phyloP scores from a whole-genome alignment of 2,329 filamentous ascomycete genomes.

The Phyllosticta paracitricarpa region DNA sequence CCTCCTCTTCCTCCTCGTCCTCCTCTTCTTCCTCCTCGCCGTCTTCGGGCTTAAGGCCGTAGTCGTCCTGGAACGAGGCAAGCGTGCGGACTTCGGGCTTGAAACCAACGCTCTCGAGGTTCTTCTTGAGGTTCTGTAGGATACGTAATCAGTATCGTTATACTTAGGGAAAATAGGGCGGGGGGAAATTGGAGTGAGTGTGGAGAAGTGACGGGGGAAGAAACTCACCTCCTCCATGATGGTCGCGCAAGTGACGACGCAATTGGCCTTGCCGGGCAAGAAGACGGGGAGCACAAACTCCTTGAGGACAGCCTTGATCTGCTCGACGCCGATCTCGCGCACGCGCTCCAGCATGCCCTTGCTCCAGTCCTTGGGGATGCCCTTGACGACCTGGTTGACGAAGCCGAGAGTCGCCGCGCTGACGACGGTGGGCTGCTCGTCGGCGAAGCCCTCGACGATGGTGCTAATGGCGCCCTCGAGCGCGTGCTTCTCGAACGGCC shows the following conservation, averaged over 20 bases:
- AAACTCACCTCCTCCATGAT: constrained; percentile 70
- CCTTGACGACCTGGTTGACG: constrained; percentile 67
- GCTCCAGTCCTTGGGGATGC: constrained; percentile 67
- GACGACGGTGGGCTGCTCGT: constrained; percentile 79
- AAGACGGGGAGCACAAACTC: constrained; percentile 74
- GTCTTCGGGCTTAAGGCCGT: constrained; percentile 60
- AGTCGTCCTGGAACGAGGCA: constrained; percentile 78
- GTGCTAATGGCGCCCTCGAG: constrained; percentile 85
- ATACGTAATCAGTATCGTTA: background rate
- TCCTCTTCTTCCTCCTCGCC: constrained; percentile 52
- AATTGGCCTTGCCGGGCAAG: constrained; percentile 66
- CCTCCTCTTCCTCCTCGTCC: constrained; percentile 43
- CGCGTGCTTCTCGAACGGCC: constrained; percentile 66
- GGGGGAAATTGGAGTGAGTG: too few species aligned
- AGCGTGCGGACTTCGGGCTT: constrained; percentile 64
- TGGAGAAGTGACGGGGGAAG: background rate
- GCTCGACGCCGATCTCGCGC: constrained; percentile 61
- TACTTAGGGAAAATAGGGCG: background rate
- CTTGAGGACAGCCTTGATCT: constrained; percentile 65
- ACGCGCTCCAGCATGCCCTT: constrained; percentile 68
- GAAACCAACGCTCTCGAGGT: constrained; percentile 68
- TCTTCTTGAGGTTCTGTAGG: constrained; percentile 59
- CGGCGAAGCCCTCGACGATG: constrained; percentile 77
- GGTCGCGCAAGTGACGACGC: constrained; percentile 80
- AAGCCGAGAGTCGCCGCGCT: constrained; percentile 77